Evolutionary conservation across 2,329 filamentous ascomycete genomes (phyloP).

Genomic region (Kalaharituber pfeilii): DNA sequence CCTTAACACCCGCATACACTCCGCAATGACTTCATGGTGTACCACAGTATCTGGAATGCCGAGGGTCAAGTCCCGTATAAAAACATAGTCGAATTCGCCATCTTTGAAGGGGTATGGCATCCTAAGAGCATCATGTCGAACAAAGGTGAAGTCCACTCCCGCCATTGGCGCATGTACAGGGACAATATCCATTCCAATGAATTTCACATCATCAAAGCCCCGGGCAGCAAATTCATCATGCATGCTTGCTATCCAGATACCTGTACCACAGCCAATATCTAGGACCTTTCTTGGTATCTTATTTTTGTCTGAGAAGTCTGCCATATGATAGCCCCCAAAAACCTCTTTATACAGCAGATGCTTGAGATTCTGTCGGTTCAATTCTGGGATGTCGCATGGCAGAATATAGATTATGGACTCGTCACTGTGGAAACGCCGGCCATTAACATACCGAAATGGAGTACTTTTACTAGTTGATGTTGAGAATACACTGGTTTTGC

Average conservation of each 20-base stretch:
- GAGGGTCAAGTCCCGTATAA: slow-evolving; percentile 20
- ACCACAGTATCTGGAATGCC: slow-evolving; percentile 15
- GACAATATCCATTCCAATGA: slow-evolving; percentile 24
- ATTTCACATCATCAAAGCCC: slow-evolving; percentile 18
- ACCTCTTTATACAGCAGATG: slow-evolving; percentile 67
- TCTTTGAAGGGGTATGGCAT: slow-evolving; percentile 61
- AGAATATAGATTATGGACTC: slow-evolving; percentile 57
- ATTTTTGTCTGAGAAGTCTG: slow-evolving; percentile 13
- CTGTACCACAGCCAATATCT: slow-evolving; percentile 74
- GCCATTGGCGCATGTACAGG: slow-evolving; percentile 20
- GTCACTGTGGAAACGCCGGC: slow-evolving; percentile 68
- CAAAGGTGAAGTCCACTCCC: slow-evolving; percentile 42
- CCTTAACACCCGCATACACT: slow-evolving; percentile 58
- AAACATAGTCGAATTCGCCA: slow-evolving; percentile 65
- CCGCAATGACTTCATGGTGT: slow-evolving; percentile 40
- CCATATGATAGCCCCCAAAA: slow-evolving; percentile 44
- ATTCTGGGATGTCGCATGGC: slow-evolving; percentile 69
- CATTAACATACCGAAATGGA: slow-evolving; percentile 41
- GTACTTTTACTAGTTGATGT: slow-evolving; percentile 30
- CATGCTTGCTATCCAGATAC: slow-evolving; percentile 60
- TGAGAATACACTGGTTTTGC: slow-evolving; percentile 9
- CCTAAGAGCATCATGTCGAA: slow-evolving; percentile 68
- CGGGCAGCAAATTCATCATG: slow-evolving; percentile 19
- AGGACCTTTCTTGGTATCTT: slow-evolving; percentile 52
- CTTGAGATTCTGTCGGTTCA: slow-evolving; percentile 71